Conservation (phyloP, 257 asterid species). For the Solanum corneliomulleri region DNA sequence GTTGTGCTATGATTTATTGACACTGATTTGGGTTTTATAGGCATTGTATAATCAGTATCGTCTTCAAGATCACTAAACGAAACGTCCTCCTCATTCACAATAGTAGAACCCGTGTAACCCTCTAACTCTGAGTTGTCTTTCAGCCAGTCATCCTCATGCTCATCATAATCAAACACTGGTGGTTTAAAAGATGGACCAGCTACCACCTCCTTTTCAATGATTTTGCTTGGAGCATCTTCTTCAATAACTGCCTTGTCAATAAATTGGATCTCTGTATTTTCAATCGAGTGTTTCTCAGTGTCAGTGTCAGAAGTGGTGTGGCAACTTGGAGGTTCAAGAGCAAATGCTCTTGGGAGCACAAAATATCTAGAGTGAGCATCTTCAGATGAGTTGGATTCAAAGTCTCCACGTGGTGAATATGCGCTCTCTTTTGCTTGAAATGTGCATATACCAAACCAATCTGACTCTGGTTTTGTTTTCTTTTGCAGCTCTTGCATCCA, state of each 20-base stretch:
- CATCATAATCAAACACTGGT: constrained; percentile 26
- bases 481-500: constrained; percentile 95
- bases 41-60: constrained; percentile 49
- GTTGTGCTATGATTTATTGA: background rate
- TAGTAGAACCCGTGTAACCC: constrained; percentile 33
- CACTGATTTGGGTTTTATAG: constrained; percentile 23
- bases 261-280: constrained; percentile 34
- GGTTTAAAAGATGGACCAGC: constrained; percentile 25
- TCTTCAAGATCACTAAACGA: constrained; percentile 98
- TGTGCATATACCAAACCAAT: constrained; percentile 41
- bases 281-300: constrained; percentile 36
- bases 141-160: constrained; percentile 76
- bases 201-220: constrained; percentile 36
- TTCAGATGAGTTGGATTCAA: constrained; percentile 21
- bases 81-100: constrained; percentile 69
- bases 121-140: constrained; percentile 65
- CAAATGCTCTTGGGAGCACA: constrained; percentile 15
- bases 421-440: constrained; percentile 30
- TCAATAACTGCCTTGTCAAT: constrained; percentile 51
- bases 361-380: constrained; percentile 20
- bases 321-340: constrained; percentile 24
- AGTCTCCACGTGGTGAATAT: constrained; percentile 32
- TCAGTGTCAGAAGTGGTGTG: constrained; percentile 25
- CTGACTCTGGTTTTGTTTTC: constrained; percentile 48
- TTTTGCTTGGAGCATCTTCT: constrained; percentile 37